These are phyloP conservation scores for Thalia dealbata DNA, from an alignment of 176 grass and related monocot species.

Conservation along the genomic window DNA sequence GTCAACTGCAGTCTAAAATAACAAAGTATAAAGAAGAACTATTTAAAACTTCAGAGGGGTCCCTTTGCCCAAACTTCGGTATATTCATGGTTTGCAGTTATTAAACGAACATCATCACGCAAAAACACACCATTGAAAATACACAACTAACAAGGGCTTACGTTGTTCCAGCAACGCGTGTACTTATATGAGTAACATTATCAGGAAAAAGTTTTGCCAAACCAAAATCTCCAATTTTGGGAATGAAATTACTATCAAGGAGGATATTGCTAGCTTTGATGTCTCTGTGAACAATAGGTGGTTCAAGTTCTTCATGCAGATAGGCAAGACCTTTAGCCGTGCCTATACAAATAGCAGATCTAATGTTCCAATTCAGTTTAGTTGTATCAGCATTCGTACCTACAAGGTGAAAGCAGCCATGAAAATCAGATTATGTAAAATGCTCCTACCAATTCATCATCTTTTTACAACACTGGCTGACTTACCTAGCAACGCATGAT, in stretches of 20 bases:
- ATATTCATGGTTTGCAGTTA: background rate
- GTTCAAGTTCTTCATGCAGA: conserved; percentile 15
- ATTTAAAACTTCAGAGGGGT: background rate
- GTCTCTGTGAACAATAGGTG: conserved; percentile 13
- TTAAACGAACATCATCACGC: background rate
- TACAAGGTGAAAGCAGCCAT: background rate
- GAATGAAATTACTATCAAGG: conserved; percentile 4
- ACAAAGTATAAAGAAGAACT: no score
- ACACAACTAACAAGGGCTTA: background rate
- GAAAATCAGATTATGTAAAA: background rate
- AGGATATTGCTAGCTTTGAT: conserved; percentile 22
- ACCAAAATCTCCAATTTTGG: conserved; percentile 20
- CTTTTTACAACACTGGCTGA: background rate
- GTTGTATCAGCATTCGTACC: background rate
- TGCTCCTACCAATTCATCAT: background rate
- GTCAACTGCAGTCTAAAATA: no score
- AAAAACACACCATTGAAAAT: background rate
- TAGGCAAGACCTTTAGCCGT: conserved; percentile 13
- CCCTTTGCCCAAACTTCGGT: background rate
- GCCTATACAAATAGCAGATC: conserved; percentile 8
- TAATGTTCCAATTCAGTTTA: conserved; percentile 11
- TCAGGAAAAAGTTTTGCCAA: conserved; percentile 15
- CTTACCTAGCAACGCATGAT: conserved; percentile 16
- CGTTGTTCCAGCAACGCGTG: conserved; percentile 15
- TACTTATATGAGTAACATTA: conserved; percentile 17